A percentile compares a stretch with the other conserved stretches of the same genome.
Evolutionary conservation across 1,139 yeast species (phyloP).

Genomic region (Diutina neorugosa): DNA sequence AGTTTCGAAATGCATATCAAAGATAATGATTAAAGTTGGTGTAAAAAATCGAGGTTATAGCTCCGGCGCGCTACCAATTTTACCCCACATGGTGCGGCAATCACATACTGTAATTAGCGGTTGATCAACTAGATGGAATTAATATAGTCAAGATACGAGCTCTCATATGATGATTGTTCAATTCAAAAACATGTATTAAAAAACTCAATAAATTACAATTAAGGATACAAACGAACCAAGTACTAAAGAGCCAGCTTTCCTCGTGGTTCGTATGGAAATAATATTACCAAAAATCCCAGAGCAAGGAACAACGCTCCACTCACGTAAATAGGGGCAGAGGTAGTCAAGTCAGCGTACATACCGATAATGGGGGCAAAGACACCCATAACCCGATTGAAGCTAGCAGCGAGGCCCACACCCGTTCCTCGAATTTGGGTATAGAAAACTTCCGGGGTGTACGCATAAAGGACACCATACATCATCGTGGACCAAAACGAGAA

Average conservation of each 20-base stretch:
- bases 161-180: too few relatives aligned
- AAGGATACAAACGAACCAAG: background rate
- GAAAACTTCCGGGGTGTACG: conserved; percentile 34
- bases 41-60: too few relatives aligned
- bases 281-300: conserved; percentile 21
- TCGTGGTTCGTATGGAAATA: conserved; percentile 30
- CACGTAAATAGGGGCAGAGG: conserved; percentile 32
- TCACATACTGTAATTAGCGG: too few relatives aligned
- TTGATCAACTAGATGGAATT: too few relatives aligned
- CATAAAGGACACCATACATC: conserved; percentile 34
- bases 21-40: too few relatives aligned
- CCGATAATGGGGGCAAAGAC: conserved; percentile 35
- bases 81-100: background rate
- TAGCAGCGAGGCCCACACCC: conserved; percentile 31
- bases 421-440: conserved; percentile 32
- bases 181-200: background rate
- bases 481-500: conserved; percentile 29
- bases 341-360: conserved; percentile 28
- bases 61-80: background rate
- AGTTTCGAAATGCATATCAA: background rate
- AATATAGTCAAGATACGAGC: too few relatives aligned
- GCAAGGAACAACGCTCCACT: conserved; percentile 29
- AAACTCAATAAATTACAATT: background rate
- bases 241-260: conserved; percentile 6
- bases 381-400: conserved; percentile 29